Base-by-base conservation (phyloP, 2,329 filamentous ascomycete species). In the Diaporthe destruens region DNA sequence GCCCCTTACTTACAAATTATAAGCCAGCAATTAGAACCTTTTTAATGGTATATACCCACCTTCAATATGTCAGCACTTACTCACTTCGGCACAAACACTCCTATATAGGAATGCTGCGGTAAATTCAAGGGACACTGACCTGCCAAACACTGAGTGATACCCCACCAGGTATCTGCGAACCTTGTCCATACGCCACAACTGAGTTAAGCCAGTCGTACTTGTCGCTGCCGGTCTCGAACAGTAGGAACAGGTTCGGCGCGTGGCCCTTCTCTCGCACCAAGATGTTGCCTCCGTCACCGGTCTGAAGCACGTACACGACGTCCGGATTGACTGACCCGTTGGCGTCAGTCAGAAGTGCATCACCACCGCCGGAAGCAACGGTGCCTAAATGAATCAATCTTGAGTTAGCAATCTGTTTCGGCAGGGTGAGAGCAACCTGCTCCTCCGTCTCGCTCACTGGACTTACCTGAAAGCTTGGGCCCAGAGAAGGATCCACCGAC, bases 151-250 rank as follows among this genome's bases (percentile, higher is more conserved):
- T 75, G 59, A 77, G 59, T 32, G 72, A 68, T 1, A 77, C 71
- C 3, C 69, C 72, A 20, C 51, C 68, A 23, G 65, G 32, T 44
- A 49, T 36, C n/a, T 53, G 67, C 18, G 53, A 56, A 14, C 74
- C 76, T 23, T 36, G 66, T 1, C 75, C 76, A 29, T 76, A 76
- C 14, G 67, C 80, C 3, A 83, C 77, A 1, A 81, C 76, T 14
- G 76, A 77, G 69, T 84, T 84, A 29, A 84, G 72, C 81, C 81
- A 84, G 36, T 77, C 74, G 66, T 84, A 84, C 36, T 80, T 77
- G 1, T 77, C 74, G 63, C 80, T 79, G 0, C 79, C 79, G 0
- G 80, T 81, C 72, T 84, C 81, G 39, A 84, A 84, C 0, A 80
- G 70, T 2, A 80, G 78, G 18, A 80, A 77, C 36, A 83, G 80